Evolutionary conservation across 495 filamentous ascomycete species (phyloP), one percentile per base, ranked within the genome.

Genomic region (Patellaria atrata): DNA sequence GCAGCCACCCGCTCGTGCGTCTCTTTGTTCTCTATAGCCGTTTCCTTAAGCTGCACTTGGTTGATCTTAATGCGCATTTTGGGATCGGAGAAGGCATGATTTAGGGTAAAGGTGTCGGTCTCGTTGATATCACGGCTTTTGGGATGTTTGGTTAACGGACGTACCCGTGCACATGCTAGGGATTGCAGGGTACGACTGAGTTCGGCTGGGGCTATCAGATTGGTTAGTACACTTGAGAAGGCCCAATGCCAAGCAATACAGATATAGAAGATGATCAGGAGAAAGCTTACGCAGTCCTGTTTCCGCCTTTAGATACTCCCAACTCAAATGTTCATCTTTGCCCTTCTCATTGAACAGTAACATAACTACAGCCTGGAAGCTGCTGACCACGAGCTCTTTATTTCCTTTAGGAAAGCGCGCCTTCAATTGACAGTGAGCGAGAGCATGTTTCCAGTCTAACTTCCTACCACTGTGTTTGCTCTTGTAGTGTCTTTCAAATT

Each of bases 21-120:
- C 46, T 78, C 80, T 55, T 84, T 77, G 54, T 94, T 93, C 62
- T 99, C 89, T 48, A 79, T 64, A 40, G 70, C 72, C 5, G 91
- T 96, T 60, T 96, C 91, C 54, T 86, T 87, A 30, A 94, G 68
- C 58, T 99, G 91, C 39, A 99, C 83, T 57, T 91, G 82, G 59
- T 96, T 97, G 64, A 96, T 94, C 63, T 99, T 96, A 58, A 99
- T 76, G 37, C 84, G 77, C 58, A 77, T 81, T 58, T 93, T 92
- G 18, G 68, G 66, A 44, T 93, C 77, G 12, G 59, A 59, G 57
- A 99, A 99, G 12, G 47, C 52, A 17, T 62, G 43, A 57, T 96
- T 96, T 41, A 89, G 70, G 0, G 64, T 64, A 50, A 99, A 99
- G 9, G 69, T 71, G 53, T 99, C 89, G 3, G 68, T 79, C 1